Conservation (phyloP, 1,284 basidiomycete genomes). For the Athelia psychrophila region DNA sequence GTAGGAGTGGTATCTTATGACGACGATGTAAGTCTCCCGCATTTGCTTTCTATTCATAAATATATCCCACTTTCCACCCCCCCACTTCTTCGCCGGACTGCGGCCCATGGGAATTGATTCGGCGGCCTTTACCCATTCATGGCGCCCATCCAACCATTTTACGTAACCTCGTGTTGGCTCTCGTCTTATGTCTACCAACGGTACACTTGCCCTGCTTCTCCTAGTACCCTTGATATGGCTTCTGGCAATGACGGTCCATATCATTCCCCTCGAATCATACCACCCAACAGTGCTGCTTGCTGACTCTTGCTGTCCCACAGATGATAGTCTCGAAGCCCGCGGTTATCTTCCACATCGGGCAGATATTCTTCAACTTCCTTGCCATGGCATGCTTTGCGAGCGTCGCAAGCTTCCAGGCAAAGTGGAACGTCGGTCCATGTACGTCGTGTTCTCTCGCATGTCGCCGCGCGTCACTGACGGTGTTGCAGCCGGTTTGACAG, state of each 20-base stretch:
- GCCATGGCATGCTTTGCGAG: constrained; percentile 86
- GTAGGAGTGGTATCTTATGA: constrained; percentile 61
- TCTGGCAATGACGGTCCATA: constrained; percentile 63
- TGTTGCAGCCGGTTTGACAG: constrained; percentile 72
- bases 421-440: constrained; percentile 83
- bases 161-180: constrained; percentile 52
- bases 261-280: constrained; percentile 16
- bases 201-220: constrained; percentile 55
- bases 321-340: constrained; percentile 83
- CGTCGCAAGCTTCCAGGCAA: constrained; percentile 83
- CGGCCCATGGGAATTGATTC: constrained; percentile 7
- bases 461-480: constrained; percentile 9
- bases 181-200: constrained; percentile 40
- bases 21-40: constrained; percentile 58
- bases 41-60: constrained; percentile 9
- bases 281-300: constrained; percentile 8
- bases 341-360: constrained; percentile 68
- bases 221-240: constrained; percentile 60
- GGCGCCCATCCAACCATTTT: constrained; percentile 29
- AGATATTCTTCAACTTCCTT: constrained; percentile 88
- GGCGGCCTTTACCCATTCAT: not conserved
- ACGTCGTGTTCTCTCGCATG: constrained; percentile 30
- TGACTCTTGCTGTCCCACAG: constrained; percentile 34
- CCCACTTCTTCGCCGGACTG: constrained; percentile 13
- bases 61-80: constrained; percentile 6